phyloP scores from a whole-genome alignment of 345 rosid genomes.

The Tarenaya hassleriana region DNA sequence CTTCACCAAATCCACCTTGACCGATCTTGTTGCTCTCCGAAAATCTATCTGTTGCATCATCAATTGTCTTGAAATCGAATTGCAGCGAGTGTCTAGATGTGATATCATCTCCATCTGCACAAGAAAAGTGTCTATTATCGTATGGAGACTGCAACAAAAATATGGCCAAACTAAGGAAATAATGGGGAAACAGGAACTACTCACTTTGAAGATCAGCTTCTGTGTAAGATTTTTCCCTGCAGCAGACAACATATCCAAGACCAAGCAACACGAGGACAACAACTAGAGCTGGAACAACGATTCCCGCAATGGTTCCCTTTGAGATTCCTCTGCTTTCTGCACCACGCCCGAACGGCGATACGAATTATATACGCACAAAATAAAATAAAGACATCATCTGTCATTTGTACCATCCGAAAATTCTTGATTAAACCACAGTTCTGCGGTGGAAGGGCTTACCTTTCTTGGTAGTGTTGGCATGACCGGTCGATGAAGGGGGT shows the following conservation, averaged over 20 bases:
- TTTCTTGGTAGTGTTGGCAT: background rate
- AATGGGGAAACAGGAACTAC: background rate
- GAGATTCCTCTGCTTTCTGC: conserved; percentile 16
- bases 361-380: background rate
- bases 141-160: conserved; percentile 14
- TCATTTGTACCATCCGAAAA: background rate
- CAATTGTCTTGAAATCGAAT: background rate
- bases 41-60: too few relatives aligned
- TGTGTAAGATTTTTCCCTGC: background rate
- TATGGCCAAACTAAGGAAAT: background rate
- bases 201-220: conserved; percentile 5
- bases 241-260: conserved; percentile 1
- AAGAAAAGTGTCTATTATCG: background rate
- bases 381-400: too few relatives aligned
- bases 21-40: too few relatives aligned
- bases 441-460: background rate
- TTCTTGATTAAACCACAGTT: conserved; percentile 1
- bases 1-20: too few relatives aligned
- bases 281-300: background rate
- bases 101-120: background rate
- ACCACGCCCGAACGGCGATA: background rate
- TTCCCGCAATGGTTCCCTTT: background rate
- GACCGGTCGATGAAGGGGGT: background rate
- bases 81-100: background rate
- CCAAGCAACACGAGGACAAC: conserved; percentile 1